Evolutionary conservation across 2,329 filamentous ascomycete species (phyloP).

Genomic region (Verticillium tricorpus): DNA sequence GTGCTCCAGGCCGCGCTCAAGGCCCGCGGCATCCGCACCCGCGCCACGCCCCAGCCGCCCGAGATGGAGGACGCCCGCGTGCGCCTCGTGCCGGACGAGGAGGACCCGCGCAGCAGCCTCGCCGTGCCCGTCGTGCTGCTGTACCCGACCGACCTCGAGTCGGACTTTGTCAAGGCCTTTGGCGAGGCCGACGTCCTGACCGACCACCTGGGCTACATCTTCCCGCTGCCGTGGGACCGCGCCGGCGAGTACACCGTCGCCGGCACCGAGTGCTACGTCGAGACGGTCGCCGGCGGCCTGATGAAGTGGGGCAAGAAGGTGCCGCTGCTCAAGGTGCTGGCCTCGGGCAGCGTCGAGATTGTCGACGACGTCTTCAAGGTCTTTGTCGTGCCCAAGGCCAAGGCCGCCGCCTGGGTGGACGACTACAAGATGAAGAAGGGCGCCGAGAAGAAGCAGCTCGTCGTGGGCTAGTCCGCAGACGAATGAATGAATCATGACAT

Average conservation of each 20-base stretch:
- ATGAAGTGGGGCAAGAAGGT: constrained; percentile 89
- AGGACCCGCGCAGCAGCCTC: constrained; percentile 68
- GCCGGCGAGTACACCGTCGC: constrained; percentile 59
- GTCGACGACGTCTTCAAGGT: constrained; percentile 82
- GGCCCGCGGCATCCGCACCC: constrained; percentile 65
- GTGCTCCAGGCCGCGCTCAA: constrained; percentile 63
- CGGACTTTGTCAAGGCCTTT: constrained; percentile 88
- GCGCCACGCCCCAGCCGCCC: constrained; percentile 66
- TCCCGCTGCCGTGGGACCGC: constrained; percentile 84
- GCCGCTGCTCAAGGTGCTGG: constrained; percentile 68
- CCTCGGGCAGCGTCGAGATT: constrained; percentile 75
- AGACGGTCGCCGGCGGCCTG: constrained; percentile 73
- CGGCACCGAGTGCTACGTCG: constrained; percentile 81
- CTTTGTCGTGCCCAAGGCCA: constrained; percentile 71
- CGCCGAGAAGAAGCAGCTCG: constrained; percentile 30
- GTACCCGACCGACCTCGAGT: constrained; percentile 78
- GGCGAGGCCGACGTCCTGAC: constrained; percentile 69
- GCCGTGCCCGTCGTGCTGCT: constrained; percentile 76
- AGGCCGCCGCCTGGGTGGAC: constrained; percentile 70
- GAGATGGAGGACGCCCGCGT: constrained; percentile 84
- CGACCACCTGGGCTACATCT: constrained; percentile 78
- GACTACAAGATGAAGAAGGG: constrained; percentile 77
- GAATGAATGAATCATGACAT: too few species aligned
- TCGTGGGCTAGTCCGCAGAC: neutral
- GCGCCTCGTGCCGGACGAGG: constrained; percentile 63